Conservation (phyloP, 257 asterid genomes). For the Jasminum sambac region DNA sequence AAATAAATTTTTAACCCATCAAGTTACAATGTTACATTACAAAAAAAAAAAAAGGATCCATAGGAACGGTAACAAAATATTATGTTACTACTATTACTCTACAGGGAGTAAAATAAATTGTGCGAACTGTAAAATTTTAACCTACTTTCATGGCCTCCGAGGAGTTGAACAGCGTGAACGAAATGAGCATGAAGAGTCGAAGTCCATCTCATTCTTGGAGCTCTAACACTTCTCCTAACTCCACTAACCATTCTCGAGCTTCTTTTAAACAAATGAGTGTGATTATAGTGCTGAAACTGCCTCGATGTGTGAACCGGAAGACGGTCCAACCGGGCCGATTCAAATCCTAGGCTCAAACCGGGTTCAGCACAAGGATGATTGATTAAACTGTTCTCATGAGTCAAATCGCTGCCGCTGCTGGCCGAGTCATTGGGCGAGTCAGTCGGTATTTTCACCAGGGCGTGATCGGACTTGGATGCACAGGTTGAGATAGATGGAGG, state of each 20-base stretch:
- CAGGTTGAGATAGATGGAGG: slow-evolving; percentile 36
- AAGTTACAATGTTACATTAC: too few species aligned
- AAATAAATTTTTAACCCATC: background rate
- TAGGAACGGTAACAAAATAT: too few species aligned
- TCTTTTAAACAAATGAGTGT: slow-evolving; percentile 55
- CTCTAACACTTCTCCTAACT: slow-evolving; percentile 51
- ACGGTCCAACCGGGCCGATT: slow-evolving; percentile 23
- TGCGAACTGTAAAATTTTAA: background rate
- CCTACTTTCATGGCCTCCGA: slow-evolving; percentile 90
- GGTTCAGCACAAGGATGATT: slow-evolving; percentile 31
- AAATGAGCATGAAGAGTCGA: slow-evolving; percentile 87
- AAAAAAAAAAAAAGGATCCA: too few species aligned
- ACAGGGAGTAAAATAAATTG: too few species aligned
- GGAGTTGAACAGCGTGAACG: slow-evolving; percentile 83
- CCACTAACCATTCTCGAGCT: slow-evolving; percentile 43
- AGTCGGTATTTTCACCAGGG: slow-evolving; percentile 11
- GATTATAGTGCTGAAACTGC: slow-evolving; percentile 34
- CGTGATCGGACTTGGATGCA: slow-evolving; percentile 9
- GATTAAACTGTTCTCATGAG: slow-evolving; percentile 47
- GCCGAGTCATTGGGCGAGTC: slow-evolving; percentile 51
- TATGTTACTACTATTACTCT: too few species aligned
- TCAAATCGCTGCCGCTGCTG: slow-evolving; percentile 75
- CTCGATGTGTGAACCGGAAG: slow-evolving; percentile 14
- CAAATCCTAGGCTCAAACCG: slow-evolving; percentile 50
- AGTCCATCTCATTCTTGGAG: slow-evolving; percentile 95